Percentiles rank a stretch among this genome's conserved stretches.
Evolutionary conservation across 2,329 filamentous ascomycete genomes (phyloP).

Genomic region (Beauveria pseudobassiana): DNA sequence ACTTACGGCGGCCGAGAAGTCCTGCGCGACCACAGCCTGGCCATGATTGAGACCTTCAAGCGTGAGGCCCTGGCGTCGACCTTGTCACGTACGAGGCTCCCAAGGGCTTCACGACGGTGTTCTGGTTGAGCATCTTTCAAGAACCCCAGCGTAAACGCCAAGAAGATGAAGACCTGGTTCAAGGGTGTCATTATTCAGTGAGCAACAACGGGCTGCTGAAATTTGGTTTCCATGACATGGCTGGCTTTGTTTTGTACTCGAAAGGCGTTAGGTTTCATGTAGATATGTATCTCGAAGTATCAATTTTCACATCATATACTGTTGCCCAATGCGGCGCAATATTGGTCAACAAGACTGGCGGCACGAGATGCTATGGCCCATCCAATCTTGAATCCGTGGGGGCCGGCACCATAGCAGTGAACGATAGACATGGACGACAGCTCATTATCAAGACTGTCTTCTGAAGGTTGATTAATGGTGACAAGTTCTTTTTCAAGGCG

Average conservation of each 20-base stretch:
- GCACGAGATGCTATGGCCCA: neutral
- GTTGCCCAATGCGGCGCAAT: neutral
- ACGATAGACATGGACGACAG: neutral
- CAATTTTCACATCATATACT: neutral
- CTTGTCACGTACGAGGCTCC: neutral
- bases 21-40: constrained; percentile 4
- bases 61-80: neutral
- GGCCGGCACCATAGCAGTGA: constrained; percentile 8
- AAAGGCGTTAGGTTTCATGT: neutral
- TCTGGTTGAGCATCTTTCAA: constrained; percentile 21
- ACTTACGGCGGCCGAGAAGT: constrained; percentile 7
- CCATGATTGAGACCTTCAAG: neutral
- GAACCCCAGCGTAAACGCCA: constrained; percentile 21
- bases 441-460: neutral
- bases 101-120: constrained; percentile 21
- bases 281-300: neutral
- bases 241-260: neutral
- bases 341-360: neutral
- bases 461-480: neutral
- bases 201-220: neutral
- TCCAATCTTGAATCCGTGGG: constrained; percentile 5
- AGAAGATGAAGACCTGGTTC: constrained; percentile 26
- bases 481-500: neutral
- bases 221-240: neutral
- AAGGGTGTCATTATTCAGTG: constrained; percentile 10